A percentile compares a stretch with the other conserved stretches of the same genome.
phyloP scores from a whole-genome alignment of 257 asterid species.

The Solanum ossicruentum region DNA sequence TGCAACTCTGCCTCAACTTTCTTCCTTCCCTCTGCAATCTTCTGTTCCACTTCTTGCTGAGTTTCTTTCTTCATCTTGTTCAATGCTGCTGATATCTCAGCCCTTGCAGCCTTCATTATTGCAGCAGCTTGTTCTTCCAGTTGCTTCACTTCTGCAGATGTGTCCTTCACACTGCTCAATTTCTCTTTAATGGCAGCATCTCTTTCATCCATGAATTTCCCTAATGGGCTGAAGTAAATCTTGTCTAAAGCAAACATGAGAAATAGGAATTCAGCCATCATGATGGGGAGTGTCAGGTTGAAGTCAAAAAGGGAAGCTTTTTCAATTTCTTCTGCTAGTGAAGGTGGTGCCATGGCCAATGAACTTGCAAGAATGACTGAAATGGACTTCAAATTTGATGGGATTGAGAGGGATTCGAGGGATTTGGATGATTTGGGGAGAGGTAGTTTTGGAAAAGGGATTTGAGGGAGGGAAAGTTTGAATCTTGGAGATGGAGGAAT shows the following conservation, averaged over 20 bases:
- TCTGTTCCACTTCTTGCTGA: constrained; percentile 73
- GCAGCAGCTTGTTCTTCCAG: constrained; percentile 76
- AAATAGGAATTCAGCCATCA: constrained; percentile 52
- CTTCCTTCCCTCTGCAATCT: constrained; percentile 68
- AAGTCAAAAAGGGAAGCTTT: constrained; percentile 82
- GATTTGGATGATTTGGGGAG: too few species aligned
- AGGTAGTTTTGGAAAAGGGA: constrained; percentile 24
- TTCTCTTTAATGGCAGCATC: constrained; percentile 69
- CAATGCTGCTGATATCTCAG: constrained; percentile 78
- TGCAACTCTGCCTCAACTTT: constrained; percentile 74
- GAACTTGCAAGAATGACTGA: constrained; percentile 47
- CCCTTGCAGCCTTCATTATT: constrained; percentile 82
- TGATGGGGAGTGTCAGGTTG: constrained; percentile 82
- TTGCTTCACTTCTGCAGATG: constrained; percentile 72
- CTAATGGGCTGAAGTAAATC: constrained; percentile 67
- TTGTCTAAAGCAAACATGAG: constrained; percentile 92
- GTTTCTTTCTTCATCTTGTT: constrained; percentile 95
- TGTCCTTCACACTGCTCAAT: constrained; percentile 77
- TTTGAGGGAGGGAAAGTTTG: constrained; percentile 8
- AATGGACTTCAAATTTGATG: constrained; percentile 10
- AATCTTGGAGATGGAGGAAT: constrained; percentile 27
- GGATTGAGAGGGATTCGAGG: constrained; percentile 17
- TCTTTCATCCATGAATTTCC: constrained; percentile 87
- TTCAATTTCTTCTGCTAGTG: constrained; percentile 64
- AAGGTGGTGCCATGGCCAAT: constrained; percentile 60